Conservation (phyloP, 768 basidiomycete species). For the Boletus subcaerulescens region DNA sequence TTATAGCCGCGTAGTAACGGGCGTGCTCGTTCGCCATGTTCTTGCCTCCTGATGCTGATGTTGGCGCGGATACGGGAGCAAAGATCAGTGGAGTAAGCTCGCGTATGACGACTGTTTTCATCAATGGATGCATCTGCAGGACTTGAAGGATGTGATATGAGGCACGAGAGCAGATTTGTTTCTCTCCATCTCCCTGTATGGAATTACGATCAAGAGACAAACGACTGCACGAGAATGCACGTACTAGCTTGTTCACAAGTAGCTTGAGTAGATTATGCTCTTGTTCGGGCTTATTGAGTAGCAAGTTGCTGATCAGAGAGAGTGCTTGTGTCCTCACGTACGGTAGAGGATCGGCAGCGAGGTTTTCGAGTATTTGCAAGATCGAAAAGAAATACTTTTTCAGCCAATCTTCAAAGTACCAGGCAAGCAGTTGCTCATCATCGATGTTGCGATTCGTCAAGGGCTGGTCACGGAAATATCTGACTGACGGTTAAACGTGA, state of each 20-base stretch:
- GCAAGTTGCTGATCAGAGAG: constrained; percentile 70
- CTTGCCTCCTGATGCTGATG: constrained; percentile 23
- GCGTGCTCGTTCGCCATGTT: constrained; percentile 60
- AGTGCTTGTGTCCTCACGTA: constrained; percentile 88
- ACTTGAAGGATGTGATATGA: constrained; percentile 89
- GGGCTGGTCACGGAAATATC: constrained; percentile 91
- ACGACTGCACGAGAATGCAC: constrained; percentile 21
- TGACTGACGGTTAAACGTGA: constrained; percentile 28
- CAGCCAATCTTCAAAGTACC: constrained; percentile 96
- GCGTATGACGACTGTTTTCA: constrained; percentile 87
- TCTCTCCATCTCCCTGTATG: constrained; percentile 81
- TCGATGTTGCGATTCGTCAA: constrained; percentile 59
- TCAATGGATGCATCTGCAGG: constrained; percentile 85
- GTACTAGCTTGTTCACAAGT: constrained; percentile 89
- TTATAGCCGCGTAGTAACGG: constrained; percentile 89
- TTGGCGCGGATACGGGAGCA: constrained; percentile 27
- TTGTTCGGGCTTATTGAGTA: constrained; percentile 91
- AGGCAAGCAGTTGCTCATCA: constrained; percentile 71
- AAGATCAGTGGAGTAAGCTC: constrained; percentile 77
- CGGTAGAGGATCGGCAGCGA: constrained; percentile 80
- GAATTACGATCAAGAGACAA: background rate
- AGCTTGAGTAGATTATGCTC: constrained; percentile 93
- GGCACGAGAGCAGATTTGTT: constrained; percentile 81
- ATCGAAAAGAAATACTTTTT: constrained; percentile 96
- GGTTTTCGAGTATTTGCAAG: constrained; percentile 83